Evolutionary conservation across 768 basidiomycete genomes (phyloP).

Genomic region (Hysterangium stoloniferum): DNA sequence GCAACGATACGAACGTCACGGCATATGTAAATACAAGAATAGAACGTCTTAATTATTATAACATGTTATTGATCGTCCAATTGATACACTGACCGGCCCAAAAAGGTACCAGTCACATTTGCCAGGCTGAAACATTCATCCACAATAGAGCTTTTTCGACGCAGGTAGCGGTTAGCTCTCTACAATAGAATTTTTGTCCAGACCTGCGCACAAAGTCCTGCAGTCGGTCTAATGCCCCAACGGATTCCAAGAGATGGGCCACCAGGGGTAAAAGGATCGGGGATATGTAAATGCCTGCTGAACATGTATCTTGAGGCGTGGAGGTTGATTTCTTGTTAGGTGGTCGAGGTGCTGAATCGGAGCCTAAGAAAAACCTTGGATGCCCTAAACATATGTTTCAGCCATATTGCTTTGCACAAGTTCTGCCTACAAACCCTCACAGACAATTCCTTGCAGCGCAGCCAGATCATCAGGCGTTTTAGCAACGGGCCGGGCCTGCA

Average conservation of each 20-base stretch:
- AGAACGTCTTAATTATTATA: too few species aligned
- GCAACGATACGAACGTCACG: too few species aligned
- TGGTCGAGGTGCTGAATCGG: constrained; percentile 93
- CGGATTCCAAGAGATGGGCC: constrained; percentile 81
- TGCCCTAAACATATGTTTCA: constrained; percentile 72
- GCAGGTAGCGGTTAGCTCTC: constrained; percentile 20
- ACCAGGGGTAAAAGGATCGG: constrained; percentile 86
- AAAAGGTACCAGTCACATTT: constrained; percentile 31
- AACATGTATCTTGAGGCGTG: constrained; percentile 66
- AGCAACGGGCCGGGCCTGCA: constrained; percentile 98
- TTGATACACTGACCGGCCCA: constrained; percentile 33
- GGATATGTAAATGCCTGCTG: constrained; percentile 94
- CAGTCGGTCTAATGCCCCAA: constrained; percentile 77
- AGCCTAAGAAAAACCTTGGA: constrained; percentile 94
- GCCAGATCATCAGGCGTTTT: constrained; percentile 90
- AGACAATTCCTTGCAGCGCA: constrained; percentile 71
- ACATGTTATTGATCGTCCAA: constrained; percentile 24
- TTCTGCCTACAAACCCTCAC: constrained; percentile 47
- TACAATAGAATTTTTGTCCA: constrained; percentile 73
- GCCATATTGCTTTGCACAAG: too few species aligned
- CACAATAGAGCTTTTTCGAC: constrained; percentile 20
- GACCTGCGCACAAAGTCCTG: constrained; percentile 70
- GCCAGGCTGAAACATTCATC: constrained; percentile 14
- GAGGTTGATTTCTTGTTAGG: constrained; percentile 58
- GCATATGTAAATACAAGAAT: too few species aligned